Conservation (phyloP, 169 alveolate genomes). For the Plasmodium vinckei region DNA sequence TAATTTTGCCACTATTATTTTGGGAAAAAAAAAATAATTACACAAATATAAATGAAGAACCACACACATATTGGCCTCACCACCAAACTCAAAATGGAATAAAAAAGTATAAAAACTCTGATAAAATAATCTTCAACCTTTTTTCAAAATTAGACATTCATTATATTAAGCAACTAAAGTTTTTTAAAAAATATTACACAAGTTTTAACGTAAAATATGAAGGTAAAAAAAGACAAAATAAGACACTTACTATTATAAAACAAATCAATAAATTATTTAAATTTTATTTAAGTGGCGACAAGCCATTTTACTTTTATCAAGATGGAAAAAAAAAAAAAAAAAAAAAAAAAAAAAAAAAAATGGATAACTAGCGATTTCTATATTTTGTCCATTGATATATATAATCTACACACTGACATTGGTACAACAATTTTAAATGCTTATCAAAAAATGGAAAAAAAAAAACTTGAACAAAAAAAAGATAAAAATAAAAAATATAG, state of each 20-base stretch:
- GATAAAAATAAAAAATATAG: slow-evolving; percentile 6
- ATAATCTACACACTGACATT: background rate
- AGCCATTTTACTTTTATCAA: slow-evolving; percentile 1
- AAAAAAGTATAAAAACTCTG: background rate
- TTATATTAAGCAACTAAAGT: slow-evolving; percentile 31
- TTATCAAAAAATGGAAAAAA: slow-evolving; percentile 15
- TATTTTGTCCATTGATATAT: slow-evolving; percentile 2
- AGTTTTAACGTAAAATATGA: background rate
- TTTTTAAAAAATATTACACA: slow-evolving; percentile 10
- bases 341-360: slow-evolving; percentile 6
- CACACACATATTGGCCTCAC: background rate
- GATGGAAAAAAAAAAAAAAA: background rate
- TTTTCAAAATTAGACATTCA: slow-evolving; percentile 10
- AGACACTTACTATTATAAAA: background rate
- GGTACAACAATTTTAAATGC: background rate
- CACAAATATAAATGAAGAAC: background rate
- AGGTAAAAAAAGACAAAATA: slow-evolving; percentile 8
- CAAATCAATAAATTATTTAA: background rate
- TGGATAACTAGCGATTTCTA: slow-evolving; percentile 24
- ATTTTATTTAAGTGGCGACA: background rate
- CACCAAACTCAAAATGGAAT: background rate
- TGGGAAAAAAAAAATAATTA: background rate
- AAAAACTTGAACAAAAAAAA: slow-evolving; percentile 2
- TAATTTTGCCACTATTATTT: slow-evolving; percentile 38
- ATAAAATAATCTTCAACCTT: background rate